Base-by-base conservation (phyloP, 139 green algal genomes). In the Micractinium sp. region DNA sequence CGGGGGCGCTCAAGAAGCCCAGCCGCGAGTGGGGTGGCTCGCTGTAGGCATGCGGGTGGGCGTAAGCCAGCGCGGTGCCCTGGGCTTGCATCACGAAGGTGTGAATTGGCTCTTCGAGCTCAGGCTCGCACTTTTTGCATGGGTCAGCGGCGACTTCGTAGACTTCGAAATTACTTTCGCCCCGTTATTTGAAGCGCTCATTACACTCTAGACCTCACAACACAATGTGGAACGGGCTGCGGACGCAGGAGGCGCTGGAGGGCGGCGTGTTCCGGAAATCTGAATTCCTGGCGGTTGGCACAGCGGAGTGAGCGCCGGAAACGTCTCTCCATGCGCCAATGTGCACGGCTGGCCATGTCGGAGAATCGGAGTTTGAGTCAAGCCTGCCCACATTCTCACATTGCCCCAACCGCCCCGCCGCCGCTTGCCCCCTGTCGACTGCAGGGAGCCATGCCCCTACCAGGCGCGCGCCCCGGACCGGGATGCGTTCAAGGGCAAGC, bases 401-500 rank as follows among this genome's bases (percentile, higher is more conserved):
- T n/a, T n/a, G n/a, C n/a, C n/a, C n/a, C n/a, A 56, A 56, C 47
- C 47, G 9, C 47, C 47, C 47, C 5, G 9, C 47, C 47, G 47
- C 47, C 47, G 47, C 47, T 56, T 56, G 47, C 47, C 47, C 47
- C 66, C 23, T 35, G 9, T 75, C 19, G 35, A 33, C 20, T 78
- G 47, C 74, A 89, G 85, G 33, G 35, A 74, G 20, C 86, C 86
- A 0, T n/a, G 41, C 13, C 86, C 86, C 36, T 90, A 90, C 77
- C 23, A 12, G 9, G 41, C n/a, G 53, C 96, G 95, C 85, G 73
- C 47, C 4, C 53, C 77, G 5, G 60, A 91, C 15, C 90, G 94
- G 14, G 89, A 94, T 0, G 83, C 88, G 23, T 97, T 91, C 81
- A 91, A 87, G 66, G 95, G 94, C 19, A 97, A 96, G 85, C 95